Base-by-base conservation (phyloP, 1,284 basidiomycete genomes). In the Violaceomyces palustris region DNA sequence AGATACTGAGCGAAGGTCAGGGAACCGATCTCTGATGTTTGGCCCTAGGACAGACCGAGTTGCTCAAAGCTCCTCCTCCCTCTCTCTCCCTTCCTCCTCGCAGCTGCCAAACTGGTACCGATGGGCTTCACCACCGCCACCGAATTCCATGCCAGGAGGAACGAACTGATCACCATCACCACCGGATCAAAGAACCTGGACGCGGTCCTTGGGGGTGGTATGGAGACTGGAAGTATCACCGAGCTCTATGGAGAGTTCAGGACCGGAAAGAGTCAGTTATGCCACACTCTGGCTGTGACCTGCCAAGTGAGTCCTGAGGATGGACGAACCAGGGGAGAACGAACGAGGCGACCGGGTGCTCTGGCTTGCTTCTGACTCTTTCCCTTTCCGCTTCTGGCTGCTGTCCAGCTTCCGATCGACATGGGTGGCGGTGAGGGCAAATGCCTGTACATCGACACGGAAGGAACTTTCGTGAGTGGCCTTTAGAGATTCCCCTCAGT, bases 401-500 rank as follows among this genome's bases (percentile, higher is more conserved):
- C n/a, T n/a, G n/a, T n/a, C n/a, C n/a, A 82, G 78, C 81, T 98
- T 7, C 94, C 94, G 0, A 86, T 93, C 34, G 86, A 83, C 63
- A 96, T 97, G 92, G 94, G 94, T 21, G 94, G 94, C 23, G 94
- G 94, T 6, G 94, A 98, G 75, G 94, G 94, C 37, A 99, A 99
- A 77, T 97, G 93, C 70, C 78, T 98, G 35, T 99, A 93, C 75
- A 97, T 99, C 75, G 94, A 99, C 74, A 98, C 94, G 0, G 93
- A 99, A 73, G 92, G 92, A 9, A 98, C 94, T 3, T 99, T 99
- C 79, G 50, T 53, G 37, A 49, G 50, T 39, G 26, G 15, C 30
- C 2, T 11, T n/a, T n/a, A n/a, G n/a, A n/a, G n/a, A n/a, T n/a
- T n/a, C 19, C 6, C 14, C 39, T 4, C 39, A 14, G 4, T 14